A percentile compares a stretch with the other conserved stretches of the same genome.
Evolutionary conservation across 805 yeast genomes (phyloP).

Genomic region (Spathaspora sp.): DNA sequence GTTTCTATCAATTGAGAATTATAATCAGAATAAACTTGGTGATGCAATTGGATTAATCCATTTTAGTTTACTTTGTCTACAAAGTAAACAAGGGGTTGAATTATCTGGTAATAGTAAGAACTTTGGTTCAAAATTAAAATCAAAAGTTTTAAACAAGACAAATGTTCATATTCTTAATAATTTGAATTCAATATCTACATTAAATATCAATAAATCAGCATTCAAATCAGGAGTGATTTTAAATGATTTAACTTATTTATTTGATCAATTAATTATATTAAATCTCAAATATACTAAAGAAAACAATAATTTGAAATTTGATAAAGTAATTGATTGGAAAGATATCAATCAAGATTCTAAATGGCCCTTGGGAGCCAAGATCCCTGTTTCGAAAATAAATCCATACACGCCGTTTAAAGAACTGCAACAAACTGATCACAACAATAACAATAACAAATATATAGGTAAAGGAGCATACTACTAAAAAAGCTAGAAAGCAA

Average conservation of each 20-base stretch:
- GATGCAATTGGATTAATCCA: constrained; percentile 44
- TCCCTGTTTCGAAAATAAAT: constrained; percentile 27
- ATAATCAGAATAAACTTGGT: constrained; percentile 43
- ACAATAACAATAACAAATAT: neutral
- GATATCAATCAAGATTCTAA: constrained; percentile 35
- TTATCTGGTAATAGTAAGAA: constrained; percentile 6
- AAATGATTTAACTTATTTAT: constrained; percentile 34
- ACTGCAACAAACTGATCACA: neutral
- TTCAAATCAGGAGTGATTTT: constrained; percentile 34
- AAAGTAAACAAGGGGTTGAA: constrained; percentile 24
- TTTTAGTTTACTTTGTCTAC: constrained; percentile 30
- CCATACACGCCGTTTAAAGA: constrained; percentile 19
- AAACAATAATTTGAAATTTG: constrained; percentile 37
- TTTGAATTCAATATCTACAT: constrained; percentile 31
- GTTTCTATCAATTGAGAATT: constrained; percentile 42
- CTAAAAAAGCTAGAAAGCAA: neutral
- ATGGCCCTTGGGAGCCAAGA: constrained; percentile 40
- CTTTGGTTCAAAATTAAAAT: constrained; percentile 17
- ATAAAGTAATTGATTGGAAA: constrained; percentile 30
- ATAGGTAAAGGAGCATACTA: constrained; percentile 10
- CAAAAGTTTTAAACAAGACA: constrained; percentile 23
- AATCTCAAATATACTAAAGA: constrained; percentile 42
- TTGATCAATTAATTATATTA: constrained; percentile 37
- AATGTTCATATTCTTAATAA: constrained; percentile 29
- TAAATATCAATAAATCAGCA: constrained; percentile 31